phyloP scores from a whole-genome alignment of 148 eudicot species.

The Amaranthus cruentus region DNA sequence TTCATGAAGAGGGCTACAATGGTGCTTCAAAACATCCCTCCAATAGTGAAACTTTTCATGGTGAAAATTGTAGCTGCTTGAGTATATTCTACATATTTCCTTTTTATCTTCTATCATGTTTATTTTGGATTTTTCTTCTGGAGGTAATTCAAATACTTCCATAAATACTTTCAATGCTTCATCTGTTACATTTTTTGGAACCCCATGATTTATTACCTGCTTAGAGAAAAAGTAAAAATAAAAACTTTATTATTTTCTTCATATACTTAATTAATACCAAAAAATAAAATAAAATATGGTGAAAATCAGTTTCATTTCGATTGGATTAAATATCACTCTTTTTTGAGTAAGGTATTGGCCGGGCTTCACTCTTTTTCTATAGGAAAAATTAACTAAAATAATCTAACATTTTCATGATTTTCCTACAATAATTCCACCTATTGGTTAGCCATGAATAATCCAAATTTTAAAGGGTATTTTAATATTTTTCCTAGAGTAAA shows the following conservation, averaged over 20 bases:
- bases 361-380: no score
- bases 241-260: not conserved
- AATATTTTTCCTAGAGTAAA: no score
- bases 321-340: no score
- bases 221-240: not conserved
- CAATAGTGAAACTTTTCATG: conserved; percentile 2
- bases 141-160: conserved; percentile 12
- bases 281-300: no score
- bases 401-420: no score
- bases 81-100: conserved; percentile 10
- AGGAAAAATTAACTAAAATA: no score
- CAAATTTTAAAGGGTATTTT: no score
- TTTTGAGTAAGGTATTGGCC: no score
- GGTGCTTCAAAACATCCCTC: conserved; percentile 16
- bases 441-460: no score
- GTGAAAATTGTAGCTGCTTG: conserved; percentile 21
- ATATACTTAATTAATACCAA: not conserved
- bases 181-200: not conserved
- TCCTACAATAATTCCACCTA: no score
- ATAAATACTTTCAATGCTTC: conserved; percentile 9
- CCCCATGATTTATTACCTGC: conserved; percentile 23
- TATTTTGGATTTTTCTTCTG: conserved; percentile 20
- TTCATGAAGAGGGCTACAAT: conserved; percentile 16
- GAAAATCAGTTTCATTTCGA: no score
- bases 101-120: conserved; percentile 5